Conservation (phyloP, 192 early-diverging fungal species). For the Mortierella antarctica region DNA sequence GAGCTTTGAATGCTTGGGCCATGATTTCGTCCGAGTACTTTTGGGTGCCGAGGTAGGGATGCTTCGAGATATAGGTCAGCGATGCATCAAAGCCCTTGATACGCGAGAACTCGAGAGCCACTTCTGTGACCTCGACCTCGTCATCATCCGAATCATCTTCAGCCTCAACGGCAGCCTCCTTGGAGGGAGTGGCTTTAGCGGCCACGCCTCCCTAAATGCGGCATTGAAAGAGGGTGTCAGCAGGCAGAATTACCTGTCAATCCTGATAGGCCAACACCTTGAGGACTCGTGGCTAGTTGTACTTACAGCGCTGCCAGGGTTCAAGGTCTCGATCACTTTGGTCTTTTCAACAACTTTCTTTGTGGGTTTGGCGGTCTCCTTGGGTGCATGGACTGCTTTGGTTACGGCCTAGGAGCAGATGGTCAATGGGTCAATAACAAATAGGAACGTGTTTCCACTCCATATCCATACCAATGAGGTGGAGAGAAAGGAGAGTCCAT, state of each 20-base stretch:
- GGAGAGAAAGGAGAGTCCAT: background rate
- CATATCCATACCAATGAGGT: background rate
- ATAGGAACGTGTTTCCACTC: conserved; percentile 2
- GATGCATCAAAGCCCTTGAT: conserved; percentile 70
- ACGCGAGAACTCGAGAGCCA: conserved; percentile 67
- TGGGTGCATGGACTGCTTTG: conserved; percentile 47
- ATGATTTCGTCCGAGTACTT: conserved; percentile 85
- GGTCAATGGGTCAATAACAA: background rate
- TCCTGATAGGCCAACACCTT: background rate
- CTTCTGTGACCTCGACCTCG: conserved; percentile 63
- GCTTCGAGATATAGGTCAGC: conserved; percentile 72
- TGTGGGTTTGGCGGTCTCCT: conserved; percentile 36
- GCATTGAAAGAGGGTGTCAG: background rate
- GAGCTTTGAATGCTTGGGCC: conserved; percentile 81
- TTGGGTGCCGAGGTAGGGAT: conserved; percentile 77
- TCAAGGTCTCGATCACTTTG: conserved; percentile 75
- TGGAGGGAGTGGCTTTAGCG: conserved; percentile 27
- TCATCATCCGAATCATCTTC: conserved; percentile 62
- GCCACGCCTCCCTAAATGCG: conserved; percentile 26
- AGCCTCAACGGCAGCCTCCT: conserved; percentile 9
- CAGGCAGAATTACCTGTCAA: background rate
- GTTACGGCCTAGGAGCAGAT: conserved; percentile 55
- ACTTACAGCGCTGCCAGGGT: conserved; percentile 58
- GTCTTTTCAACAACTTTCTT: conserved; percentile 64
- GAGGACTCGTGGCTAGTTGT: background rate